Conservation (phyloP, 768 basidiomycete species). For the Tricholomella constricta region DNA sequence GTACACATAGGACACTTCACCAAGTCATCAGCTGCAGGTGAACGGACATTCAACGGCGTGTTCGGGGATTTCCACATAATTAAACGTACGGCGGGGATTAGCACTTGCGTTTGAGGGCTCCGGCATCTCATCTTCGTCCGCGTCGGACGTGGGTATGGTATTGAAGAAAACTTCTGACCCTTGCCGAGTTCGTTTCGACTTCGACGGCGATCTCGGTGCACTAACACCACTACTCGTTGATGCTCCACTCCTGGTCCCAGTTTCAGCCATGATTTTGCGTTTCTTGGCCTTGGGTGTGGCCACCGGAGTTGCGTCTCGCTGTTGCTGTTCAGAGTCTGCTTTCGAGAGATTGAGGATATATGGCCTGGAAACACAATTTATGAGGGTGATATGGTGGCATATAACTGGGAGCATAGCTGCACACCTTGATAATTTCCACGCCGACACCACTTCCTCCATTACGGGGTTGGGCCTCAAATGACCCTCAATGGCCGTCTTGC, state of each 20-base stretch:
- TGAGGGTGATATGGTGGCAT: neutral
- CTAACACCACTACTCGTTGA: constrained; percentile 13
- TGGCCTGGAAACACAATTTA: constrained; percentile 33
- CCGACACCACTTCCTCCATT: constrained; percentile 68
- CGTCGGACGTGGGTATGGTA: constrained; percentile 37
- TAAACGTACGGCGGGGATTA: constrained; percentile 2
- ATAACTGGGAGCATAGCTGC: constrained; percentile 4
- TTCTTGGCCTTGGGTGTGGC: constrained; percentile 17
- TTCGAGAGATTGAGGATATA: constrained; percentile 44
- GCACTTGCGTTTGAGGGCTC: constrained; percentile 2
- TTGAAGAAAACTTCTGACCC: constrained; percentile 9
- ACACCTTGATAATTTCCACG: constrained; percentile 76
- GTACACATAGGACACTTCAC: constrained; percentile 69
- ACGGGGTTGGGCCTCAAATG: constrained; percentile 67
- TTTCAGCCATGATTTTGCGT: constrained; percentile 14
- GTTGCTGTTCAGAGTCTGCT: constrained; percentile 26
- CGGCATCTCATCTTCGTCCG: constrained; percentile 33
- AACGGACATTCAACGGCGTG: neutral
- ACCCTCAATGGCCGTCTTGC: constrained; percentile 56
- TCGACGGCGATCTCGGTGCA: constrained; percentile 21
- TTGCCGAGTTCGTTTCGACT: constrained; percentile 16
- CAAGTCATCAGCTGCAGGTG: constrained; percentile 35
- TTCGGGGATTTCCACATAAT: neutral
- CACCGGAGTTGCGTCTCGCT: neutral
- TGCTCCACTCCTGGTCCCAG: neutral